Evolutionary conservation across 2,329 filamentous ascomycete genomes (phyloP).

Genomic region (Cercospora nicotianae): DNA sequence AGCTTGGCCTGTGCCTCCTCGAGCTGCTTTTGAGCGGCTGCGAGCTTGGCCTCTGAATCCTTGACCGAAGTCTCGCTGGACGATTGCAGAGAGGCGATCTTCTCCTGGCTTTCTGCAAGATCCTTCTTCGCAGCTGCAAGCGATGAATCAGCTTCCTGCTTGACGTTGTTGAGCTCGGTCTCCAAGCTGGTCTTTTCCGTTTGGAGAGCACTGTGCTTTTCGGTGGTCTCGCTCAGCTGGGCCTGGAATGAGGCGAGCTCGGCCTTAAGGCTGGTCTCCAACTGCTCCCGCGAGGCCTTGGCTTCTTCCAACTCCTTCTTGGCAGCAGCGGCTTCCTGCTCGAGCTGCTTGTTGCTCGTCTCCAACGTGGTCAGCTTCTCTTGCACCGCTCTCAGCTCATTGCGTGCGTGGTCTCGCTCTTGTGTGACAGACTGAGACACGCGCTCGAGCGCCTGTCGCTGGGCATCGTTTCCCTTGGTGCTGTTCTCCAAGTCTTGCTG

Average conservation of each 20-base stretch:
- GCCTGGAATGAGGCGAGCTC: slow-evolving; percentile 22
- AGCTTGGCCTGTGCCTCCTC: slow-evolving; percentile 24
- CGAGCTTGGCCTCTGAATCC: slow-evolving; percentile 19
- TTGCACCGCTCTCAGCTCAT: slow-evolving; percentile 22
- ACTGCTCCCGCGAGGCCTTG: slow-evolving; percentile 15
- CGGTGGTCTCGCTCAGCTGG: slow-evolving; percentile 15
- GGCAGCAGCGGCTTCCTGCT: slow-evolving; percentile 18
- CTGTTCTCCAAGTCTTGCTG: slow-evolving; percentile 18
- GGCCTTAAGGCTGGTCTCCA: slow-evolving; percentile 18
- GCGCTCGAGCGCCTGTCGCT: slow-evolving; percentile 21
- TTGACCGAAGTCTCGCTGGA: slow-evolving; percentile 20
- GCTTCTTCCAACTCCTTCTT: slow-evolving; percentile 21
- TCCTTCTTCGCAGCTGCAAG: slow-evolving; percentile 21
- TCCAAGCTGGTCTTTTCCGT: slow-evolving; percentile 16
- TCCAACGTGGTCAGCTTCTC: slow-evolving; percentile 18
- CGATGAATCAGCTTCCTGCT: slow-evolving; percentile 19
- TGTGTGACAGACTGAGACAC: slow-evolving; percentile 26
- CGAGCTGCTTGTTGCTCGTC: slow-evolving; percentile 15
- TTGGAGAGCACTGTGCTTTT: slow-evolving; percentile 18
- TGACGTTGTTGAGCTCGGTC: slow-evolving; percentile 17
- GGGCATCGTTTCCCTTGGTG: slow-evolving; percentile 18
- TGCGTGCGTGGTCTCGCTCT: slow-evolving; percentile 29
- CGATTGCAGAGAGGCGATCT: slow-evolving; percentile 15
- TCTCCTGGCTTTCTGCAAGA: slow-evolving; percentile 19
- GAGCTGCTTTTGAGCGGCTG: slow-evolving; percentile 20